Evolutionary conservation across 192 early-diverging fungal genomes (phyloP).

Genomic region (Podila clonocystis): DNA sequence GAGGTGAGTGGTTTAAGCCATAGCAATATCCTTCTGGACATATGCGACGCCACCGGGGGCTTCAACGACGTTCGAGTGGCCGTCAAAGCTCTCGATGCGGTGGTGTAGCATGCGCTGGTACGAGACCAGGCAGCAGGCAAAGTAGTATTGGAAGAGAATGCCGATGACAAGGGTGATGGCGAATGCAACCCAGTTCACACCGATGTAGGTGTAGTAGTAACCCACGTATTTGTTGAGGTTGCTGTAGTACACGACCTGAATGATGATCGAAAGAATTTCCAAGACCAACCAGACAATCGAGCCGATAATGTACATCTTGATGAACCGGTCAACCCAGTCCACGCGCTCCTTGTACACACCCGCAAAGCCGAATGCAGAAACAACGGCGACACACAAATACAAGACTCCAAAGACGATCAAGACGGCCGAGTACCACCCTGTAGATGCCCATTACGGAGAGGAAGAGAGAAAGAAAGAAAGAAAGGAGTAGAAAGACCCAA

Average conservation of each 20-base stretch:
- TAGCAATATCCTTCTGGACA: conserved; percentile 8
- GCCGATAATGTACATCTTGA: conserved; percentile 28
- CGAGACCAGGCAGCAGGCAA: conserved; percentile 32
- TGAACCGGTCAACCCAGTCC: conserved; percentile 13
- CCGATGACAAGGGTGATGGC: conserved; percentile 18
- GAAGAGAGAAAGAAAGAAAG: not conserved
- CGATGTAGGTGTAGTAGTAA: not conserved
- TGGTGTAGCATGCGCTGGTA: conserved; percentile 40
- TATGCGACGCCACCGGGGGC: not conserved
- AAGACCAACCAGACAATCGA: conserved; percentile 20
- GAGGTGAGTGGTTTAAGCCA: too few species aligned
- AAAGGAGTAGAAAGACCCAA: too few species aligned
- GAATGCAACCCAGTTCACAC: conserved; percentile 11
- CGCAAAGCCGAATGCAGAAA: conserved; percentile 23
- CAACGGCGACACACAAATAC: conserved; percentile 18
- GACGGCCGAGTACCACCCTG: not conserved
- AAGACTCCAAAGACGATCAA: conserved; percentile 24
- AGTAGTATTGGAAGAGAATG: conserved; percentile 38
- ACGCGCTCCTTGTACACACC: conserved; percentile 39
- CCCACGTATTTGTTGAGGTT: not conserved
- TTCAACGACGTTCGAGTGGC: conserved; percentile 3
- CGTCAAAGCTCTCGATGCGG: not conserved
- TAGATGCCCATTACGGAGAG: not conserved
- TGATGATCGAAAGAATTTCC: conserved; percentile 17
- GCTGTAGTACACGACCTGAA: not conserved